Percentiles rank a stretch among this genome's conserved stretches.
Evolutionary conservation across 2,329 filamentous ascomycete species (phyloP).

Genomic region (Penicillium hordei): DNA sequence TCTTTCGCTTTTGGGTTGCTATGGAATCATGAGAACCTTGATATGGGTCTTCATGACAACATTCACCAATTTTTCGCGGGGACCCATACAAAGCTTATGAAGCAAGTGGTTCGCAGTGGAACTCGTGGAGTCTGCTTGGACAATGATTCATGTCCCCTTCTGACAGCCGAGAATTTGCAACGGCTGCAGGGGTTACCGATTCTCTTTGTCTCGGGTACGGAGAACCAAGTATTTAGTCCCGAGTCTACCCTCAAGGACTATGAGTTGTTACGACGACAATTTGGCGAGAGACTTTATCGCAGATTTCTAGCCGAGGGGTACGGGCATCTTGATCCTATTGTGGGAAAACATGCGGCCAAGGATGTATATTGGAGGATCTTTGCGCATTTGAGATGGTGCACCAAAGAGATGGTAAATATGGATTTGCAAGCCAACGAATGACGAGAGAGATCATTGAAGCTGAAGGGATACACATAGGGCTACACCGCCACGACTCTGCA

Average conservation of each 20-base stretch:
- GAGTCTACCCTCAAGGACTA: slow-evolving; percentile 27
- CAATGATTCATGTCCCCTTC: slow-evolving; percentile 4
- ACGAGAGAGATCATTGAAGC: not conserved
- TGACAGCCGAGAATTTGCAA: slow-evolving; percentile 15
- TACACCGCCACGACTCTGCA: not conserved
- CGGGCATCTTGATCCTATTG: slow-evolving; percentile 31
- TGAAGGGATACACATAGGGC: not conserved
- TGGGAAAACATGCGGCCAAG: slow-evolving; percentile 21
- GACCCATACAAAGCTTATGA: slow-evolving; percentile 29
- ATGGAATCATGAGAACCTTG: slow-evolving; percentile 40
- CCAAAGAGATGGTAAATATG: not conserved
- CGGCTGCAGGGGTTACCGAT: slow-evolving; percentile 24
- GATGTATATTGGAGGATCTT: slow-evolving; percentile 20
- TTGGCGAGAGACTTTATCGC: slow-evolving; percentile 21
- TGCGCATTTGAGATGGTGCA: slow-evolving; percentile 3
- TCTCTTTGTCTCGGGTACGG: slow-evolving; percentile 24
- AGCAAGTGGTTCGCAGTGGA: slow-evolving; percentile 31
- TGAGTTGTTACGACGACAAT: slow-evolving; percentile 21
- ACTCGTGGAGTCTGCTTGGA: not conserved
- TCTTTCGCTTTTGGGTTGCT: slow-evolving; percentile 37
- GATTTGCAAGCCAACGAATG: not conserved
- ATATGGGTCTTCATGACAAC: slow-evolving; percentile 32
- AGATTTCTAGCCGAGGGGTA: slow-evolving; percentile 24
- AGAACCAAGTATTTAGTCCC: slow-evolving; percentile 29
- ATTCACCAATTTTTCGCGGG: slow-evolving; percentile 31